Conservation (phyloP, 306 rosid genomes). For the Canavalia ensiformis region DNA sequence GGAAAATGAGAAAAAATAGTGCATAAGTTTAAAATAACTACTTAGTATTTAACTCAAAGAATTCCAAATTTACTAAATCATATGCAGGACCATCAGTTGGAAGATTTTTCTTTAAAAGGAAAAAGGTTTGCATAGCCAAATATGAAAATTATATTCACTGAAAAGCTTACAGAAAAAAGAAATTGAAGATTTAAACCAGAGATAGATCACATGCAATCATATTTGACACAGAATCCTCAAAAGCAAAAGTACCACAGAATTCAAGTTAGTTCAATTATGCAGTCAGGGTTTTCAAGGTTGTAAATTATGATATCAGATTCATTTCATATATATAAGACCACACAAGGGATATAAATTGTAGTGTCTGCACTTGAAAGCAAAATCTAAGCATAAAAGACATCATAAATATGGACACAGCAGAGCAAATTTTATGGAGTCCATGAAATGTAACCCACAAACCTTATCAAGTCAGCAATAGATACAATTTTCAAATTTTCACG, state of each 20-base stretch:
- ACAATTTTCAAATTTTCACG: constrained; percentile 81
- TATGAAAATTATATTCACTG: neutral
- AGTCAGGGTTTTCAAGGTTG: neutral
- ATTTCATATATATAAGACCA: constrained; percentile 2
- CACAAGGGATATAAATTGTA: neutral
- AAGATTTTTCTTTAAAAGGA: neutral
- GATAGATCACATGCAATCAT: neutral
- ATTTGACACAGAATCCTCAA: neutral
- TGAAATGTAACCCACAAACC: constrained; percentile 55
- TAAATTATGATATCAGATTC: constrained; percentile 33
- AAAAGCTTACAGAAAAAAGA: neutral
- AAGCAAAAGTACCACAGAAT: constrained; percentile 11
- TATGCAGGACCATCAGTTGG: neutral
- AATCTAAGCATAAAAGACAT: constrained; percentile 19
- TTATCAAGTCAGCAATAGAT: constrained; percentile 92
- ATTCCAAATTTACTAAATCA: neutral
- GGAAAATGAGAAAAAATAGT: neutral
- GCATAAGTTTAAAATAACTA: neutral
- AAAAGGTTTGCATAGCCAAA: neutral
- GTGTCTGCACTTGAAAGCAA: constrained; percentile 27
- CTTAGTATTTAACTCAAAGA: neutral
- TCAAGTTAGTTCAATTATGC: constrained; percentile 25
- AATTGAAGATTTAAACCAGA: neutral
- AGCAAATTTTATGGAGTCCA: constrained; percentile 15
- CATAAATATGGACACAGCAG: constrained; percentile 5